Percentiles rank a stretch among this genome's conserved stretches.
Evolutionary conservation across 257 asterid genomes (phyloP).

Genomic region (Petrea volubilis): DNA sequence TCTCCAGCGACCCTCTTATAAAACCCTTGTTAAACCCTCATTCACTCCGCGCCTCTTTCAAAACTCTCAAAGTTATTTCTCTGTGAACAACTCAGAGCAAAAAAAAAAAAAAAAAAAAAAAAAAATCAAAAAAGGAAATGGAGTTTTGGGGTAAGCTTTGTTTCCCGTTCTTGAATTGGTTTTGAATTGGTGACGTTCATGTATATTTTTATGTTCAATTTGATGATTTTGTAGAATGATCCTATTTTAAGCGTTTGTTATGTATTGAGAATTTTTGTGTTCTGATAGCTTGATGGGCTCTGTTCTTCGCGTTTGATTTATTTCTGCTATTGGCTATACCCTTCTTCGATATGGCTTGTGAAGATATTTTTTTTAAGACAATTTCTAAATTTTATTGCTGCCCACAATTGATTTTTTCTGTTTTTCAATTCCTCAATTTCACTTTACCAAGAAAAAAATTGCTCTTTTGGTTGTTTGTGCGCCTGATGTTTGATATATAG

Average conservation of each 20-base stretch:
- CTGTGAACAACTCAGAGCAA: no score
- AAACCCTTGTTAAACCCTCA: constrained; percentile 39
- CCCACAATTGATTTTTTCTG: neutral
- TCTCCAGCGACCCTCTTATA: constrained; percentile 9
- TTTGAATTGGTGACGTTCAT: neutral
- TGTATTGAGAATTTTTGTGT: neutral
- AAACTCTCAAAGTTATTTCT: neutral
- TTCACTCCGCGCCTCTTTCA: constrained; percentile 30
- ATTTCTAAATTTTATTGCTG: neutral
- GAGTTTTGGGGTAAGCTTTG: constrained; percentile 68
- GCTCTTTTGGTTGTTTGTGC: neutral
- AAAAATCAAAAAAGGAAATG: constrained; percentile 21
- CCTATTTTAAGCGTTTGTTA: neutral
- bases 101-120: neutral
- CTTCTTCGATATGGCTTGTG: neutral
- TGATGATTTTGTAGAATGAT: neutral
- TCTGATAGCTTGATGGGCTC: neutral
- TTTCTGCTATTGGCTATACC: neutral
- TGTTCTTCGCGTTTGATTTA: neutral
- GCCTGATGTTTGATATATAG: no score
- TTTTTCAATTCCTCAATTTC: neutral
- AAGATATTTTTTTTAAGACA: neutral
- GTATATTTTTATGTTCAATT: neutral
- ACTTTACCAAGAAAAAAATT: neutral
- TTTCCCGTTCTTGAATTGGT: neutral